Evolutionary conservation across 768 basidiomycete genomes (phyloP).

Genomic region (Suillus weaverae): DNA sequence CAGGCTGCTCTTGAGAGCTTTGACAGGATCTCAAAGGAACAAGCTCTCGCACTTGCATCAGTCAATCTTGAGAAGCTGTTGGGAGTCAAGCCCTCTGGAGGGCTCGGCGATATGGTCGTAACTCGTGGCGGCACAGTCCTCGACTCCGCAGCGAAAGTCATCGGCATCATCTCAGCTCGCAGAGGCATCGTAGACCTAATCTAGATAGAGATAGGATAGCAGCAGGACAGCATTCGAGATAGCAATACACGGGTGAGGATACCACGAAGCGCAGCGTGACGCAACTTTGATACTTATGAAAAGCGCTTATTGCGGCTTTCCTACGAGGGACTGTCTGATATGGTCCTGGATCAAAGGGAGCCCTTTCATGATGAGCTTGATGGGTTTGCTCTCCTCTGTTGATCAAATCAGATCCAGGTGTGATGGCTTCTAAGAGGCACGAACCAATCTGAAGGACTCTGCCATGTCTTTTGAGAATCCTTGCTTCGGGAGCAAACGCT

Average conservation of each 20-base stretch:
- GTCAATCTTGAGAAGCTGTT: conserved; percentile 53
- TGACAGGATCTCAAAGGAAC: conserved; percentile 39
- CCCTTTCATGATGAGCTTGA: conserved; percentile 68
- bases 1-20: conserved; percentile 42
- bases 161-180: conserved; percentile 52
- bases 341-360: conserved; percentile 64
- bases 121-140: conserved; percentile 53
- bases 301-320: conserved; percentile 4
- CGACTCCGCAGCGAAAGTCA: conserved; percentile 46
- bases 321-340: conserved; percentile 36
- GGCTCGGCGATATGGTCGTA: conserved; percentile 56
- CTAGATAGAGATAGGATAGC: conserved; percentile 22
- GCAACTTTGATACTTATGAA: background rate
- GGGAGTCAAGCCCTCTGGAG: conserved; percentile 22
- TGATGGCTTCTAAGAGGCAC: conserved; percentile 12
- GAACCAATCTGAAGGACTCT: conserved; percentile 62
- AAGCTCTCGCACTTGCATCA: conserved; percentile 55
- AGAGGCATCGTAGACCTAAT: conserved; percentile 52
- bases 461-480: conserved; percentile 61
- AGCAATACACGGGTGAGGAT: background rate
- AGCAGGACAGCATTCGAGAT: background rate
- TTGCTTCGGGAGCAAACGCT: conserved; percentile 40
- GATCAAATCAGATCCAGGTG: background rate
- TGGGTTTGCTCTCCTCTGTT: conserved; percentile 69
- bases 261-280: background rate